Conservation (phyloP, 2,329 filamentous ascomycete genomes). For the Colletotrichum liaoningense region DNA sequence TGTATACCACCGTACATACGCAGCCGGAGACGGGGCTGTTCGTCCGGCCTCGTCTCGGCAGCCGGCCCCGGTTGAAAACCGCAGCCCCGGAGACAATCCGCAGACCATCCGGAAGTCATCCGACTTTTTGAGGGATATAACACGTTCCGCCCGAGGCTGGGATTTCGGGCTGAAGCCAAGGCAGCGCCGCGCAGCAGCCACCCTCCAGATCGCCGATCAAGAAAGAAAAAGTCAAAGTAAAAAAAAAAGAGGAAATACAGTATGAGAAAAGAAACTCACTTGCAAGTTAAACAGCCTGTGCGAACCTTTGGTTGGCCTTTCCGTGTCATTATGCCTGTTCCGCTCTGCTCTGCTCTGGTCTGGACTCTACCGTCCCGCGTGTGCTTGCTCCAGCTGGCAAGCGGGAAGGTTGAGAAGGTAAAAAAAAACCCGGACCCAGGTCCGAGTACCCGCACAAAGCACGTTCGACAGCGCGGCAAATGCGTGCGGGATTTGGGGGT, state of each 20-base stretch:
- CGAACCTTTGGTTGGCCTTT: conserved; percentile 50
- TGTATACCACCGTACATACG: not conserved
- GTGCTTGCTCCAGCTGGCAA: not conserved
- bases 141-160: not conserved
- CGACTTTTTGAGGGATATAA: not conserved
- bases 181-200: not conserved
- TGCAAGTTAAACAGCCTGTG: conserved; percentile 66
- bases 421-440: not conserved
- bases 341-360: not conserved
- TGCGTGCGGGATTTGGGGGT: not conserved
- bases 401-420: no score
- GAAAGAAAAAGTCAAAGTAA: not conserved
- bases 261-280: conserved; percentile 49
- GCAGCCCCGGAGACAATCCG: not conserved
- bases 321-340: conserved; percentile 23
- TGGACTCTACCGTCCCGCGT: not conserved
- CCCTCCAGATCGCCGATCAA: not conserved
- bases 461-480: not conserved
- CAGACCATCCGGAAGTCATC: no score
- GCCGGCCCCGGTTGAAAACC: not conserved
- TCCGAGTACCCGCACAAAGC: not conserved
- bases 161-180: not conserved
- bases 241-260: not conserved
- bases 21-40: not conserved
- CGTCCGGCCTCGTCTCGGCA: not conserved